Base-by-base conservation (phyloP, 768 basidiomycete genomes). In the Lyophyllum atratum region DNA sequence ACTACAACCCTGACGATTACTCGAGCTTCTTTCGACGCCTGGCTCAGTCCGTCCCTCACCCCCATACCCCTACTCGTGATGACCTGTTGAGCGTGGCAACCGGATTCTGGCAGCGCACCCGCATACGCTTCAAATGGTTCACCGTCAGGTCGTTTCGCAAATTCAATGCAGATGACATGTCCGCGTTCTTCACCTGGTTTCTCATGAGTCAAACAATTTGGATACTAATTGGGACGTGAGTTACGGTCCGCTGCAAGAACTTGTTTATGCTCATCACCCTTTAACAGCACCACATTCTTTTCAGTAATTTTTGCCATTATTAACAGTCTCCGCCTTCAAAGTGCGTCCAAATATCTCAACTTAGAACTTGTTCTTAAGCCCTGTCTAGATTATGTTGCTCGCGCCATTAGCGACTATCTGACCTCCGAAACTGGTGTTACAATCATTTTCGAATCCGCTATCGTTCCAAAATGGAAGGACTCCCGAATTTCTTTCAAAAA, bases 391-490 rank as follows among this genome's bases (percentile, higher is more conserved):
- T 90, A 87, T 65, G 81, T 98, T 33, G 97, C 96, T 10, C 83
- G 86, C 31, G 86, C 85, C 7, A 89, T 98, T 47, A 96, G 95
- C 60, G 88, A 94, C 70, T 95, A 98, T 69, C 76, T 99, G 55
- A 98, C 97, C 5, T 80, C 89, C 0, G 91, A 95, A 69, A 97
- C 95, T 0, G 97, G 97, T 2, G 86, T 96, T 40, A 95, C 87
- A 14, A 87, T 99, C 63, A 91, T 96, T 52, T 98, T 98, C 70
- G 97, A 99, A 72, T 94, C 92, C 4, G 97, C 97, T 28, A 95
- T 98, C 64, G 95, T 98, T 10, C 96, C 97, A 2, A 95, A 93
- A 70, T 97, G 95, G 94, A 92, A 93, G 60, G 93, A 95, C 65
- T 95, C 94, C 10, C 88, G 90, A 14, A 89, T 99, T 52, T 95